phyloP scores from a whole-genome alignment of 2,329 filamentous ascomycete species.

The Fusarium paranaense region DNA sequence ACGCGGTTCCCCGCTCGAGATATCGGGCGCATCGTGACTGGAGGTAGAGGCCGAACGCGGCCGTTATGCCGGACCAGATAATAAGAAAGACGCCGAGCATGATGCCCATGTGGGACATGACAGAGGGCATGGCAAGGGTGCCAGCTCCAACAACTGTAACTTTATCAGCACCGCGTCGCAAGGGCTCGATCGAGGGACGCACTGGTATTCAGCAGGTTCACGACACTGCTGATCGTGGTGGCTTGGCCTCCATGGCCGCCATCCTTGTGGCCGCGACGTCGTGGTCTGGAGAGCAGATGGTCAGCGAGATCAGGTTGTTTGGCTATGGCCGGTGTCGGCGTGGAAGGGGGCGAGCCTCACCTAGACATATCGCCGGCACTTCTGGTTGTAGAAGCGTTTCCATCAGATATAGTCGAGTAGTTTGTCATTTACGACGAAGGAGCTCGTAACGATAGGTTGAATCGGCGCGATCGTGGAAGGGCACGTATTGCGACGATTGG shows the following conservation, averaged over 20 bases:
- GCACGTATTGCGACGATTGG: background rate
- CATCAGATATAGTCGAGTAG: constrained; percentile 66
- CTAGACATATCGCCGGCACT: constrained; percentile 62
- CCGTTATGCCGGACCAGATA: constrained; percentile 88
- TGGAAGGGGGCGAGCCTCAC: constrained; percentile 45
- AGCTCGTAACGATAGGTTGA: background rate
- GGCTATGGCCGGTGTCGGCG: constrained; percentile 16
- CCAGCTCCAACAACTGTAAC: constrained; percentile 87
- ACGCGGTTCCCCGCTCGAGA: constrained; percentile 86
- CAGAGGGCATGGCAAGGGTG: constrained; percentile 93
- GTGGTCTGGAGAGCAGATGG: constrained; percentile 54
- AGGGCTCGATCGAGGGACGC: constrained; percentile 47
- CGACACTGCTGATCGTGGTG: constrained; percentile 88
- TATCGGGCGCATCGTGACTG: constrained; percentile 94
- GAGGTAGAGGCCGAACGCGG: constrained; percentile 93
- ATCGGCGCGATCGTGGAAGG: constrained; percentile 22
- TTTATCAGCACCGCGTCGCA: constrained; percentile 28
- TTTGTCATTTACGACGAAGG: constrained; percentile 60
- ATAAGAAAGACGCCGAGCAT: constrained; percentile 86
- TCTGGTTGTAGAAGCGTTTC: constrained; percentile 54
- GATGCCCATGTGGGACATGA: constrained; percentile 96
- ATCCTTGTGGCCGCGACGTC: constrained; percentile 76
- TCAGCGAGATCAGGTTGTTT: constrained; percentile 23
- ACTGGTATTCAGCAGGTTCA: constrained; percentile 98
- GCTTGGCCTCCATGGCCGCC: constrained; percentile 78